Evolutionary conservation across 116 monocot species (phyloP).

Genomic region (Trichopus zeylanicus): DNA sequence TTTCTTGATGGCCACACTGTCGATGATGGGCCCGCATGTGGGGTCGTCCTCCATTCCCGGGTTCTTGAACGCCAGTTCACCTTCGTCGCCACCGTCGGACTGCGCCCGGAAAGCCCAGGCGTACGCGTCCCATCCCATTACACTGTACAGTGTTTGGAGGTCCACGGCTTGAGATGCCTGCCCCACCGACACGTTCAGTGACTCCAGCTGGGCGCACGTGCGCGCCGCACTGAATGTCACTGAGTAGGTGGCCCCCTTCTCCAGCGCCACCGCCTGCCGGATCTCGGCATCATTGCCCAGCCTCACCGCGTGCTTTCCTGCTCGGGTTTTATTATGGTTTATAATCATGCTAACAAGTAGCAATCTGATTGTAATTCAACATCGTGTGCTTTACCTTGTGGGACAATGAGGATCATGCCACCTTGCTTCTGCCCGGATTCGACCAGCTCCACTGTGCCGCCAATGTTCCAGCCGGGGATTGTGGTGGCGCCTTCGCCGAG

Average conservation of each 20-base stretch:
- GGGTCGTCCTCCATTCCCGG: constrained; percentile 97
- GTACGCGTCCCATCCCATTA: constrained; percentile 90
- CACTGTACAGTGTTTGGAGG: constrained; percentile 91
- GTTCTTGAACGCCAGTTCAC: constrained; percentile 49
- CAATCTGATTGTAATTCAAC: too few relatives aligned
- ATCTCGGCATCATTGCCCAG: constrained; percentile 89
- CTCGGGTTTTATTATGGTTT: too few relatives aligned
- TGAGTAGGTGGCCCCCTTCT: constrained; percentile 65
- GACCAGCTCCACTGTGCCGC: constrained; percentile 79
- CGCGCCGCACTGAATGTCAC: constrained; percentile 88
- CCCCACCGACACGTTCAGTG: constrained; percentile 64
- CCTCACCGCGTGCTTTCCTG: constrained; percentile 69
- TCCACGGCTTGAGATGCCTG: constrained; percentile 48
- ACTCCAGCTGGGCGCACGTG: constrained; percentile 91
- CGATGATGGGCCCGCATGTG: constrained; percentile 85
- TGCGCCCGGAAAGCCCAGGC: constrained; percentile 64
- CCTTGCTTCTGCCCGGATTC: constrained; percentile 85
- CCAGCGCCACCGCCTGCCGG: constrained; percentile 45
- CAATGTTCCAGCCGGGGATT: constrained; percentile 75
- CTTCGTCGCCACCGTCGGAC: constrained; percentile 8
- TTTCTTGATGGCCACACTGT: constrained; percentile 84
- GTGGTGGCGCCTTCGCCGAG: constrained; percentile 13
- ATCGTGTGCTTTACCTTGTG: too few relatives aligned
- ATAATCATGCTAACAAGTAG: too few relatives aligned
- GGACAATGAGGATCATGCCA: constrained; percentile 94